phyloP scores from a whole-genome alignment of 2,329 filamentous ascomycete species.

The Diaporthe capsici region DNA sequence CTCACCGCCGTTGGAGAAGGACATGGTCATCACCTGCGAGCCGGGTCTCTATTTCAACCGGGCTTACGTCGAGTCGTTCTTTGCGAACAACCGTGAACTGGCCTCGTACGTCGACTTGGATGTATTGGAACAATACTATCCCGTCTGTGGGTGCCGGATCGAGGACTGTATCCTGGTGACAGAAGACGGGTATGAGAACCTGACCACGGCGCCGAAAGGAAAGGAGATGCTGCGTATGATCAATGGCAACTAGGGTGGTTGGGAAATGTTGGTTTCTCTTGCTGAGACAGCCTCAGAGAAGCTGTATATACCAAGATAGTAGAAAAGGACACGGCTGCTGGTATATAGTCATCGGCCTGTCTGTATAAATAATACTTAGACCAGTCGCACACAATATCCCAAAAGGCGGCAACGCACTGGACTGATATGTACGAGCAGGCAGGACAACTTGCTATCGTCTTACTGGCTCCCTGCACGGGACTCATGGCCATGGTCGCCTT shows the following conservation, averaged over 20 bases:
- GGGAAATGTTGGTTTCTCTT: background rate
- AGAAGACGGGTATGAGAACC: conserved; percentile 82
- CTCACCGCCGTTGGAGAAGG: conserved; percentile 60
- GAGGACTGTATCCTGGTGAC: conserved; percentile 93
- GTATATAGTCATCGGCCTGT: background rate
- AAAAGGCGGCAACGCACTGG: too few relatives aligned
- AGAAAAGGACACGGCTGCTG: background rate
- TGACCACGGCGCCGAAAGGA: conserved; percentile 85
- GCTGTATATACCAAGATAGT: background rate
- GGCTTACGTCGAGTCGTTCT: conserved; percentile 79
- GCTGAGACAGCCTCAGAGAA: background rate
- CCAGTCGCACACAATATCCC: background rate
- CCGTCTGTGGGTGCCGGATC: conserved; percentile 89
- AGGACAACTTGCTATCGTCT: background rate
- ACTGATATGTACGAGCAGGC: background rate
- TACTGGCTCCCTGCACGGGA: background rate
- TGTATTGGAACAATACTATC: conserved; percentile 78
- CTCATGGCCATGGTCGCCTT: background rate
- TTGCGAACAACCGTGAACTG: conserved; percentile 69
- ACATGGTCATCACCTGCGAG: conserved; percentile 84
- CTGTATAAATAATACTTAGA: background rate
- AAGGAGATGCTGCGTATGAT: conserved; percentile 77
- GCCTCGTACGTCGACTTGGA: conserved; percentile 75
- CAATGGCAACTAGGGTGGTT: conserved; percentile 51
- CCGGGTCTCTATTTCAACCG: conserved; percentile 73